phyloP scores from a whole-genome alignment of 2,329 filamentous ascomycete genomes.

The Anthostomella pinea region DNA sequence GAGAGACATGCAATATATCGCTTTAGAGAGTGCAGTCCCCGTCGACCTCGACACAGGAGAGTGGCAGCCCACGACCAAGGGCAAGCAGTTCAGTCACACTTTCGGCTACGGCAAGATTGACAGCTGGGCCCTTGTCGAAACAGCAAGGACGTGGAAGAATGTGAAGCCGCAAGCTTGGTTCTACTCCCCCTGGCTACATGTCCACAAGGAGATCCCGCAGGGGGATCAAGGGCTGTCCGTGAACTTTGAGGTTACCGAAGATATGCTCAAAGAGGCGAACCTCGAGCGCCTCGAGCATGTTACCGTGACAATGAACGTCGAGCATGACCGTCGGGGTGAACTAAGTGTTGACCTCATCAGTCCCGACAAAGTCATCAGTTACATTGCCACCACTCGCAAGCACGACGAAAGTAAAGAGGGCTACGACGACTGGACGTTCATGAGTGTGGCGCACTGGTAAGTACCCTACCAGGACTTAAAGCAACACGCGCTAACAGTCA shows the following conservation, averaged over 20 bases:
- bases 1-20: conserved; percentile 92
- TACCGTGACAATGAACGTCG: conserved; percentile 94
- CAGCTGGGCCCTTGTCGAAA: conserved; percentile 78
- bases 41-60: conserved; percentile 69
- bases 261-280: conserved; percentile 80
- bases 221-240: conserved; percentile 76
- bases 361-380: conserved; percentile 75
- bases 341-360: conserved; percentile 89
- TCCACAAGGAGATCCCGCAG: conserved; percentile 82
- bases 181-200: conserved; percentile 89
- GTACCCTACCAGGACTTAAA: conserved; percentile 27
- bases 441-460: conserved; percentile 95
- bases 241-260: conserved; percentile 75
- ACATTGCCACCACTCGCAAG: conserved; percentile 73
- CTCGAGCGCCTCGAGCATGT: conserved; percentile 88
- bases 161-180: conserved; percentile 97
- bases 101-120: conserved; percentile 97
- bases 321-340: conserved; percentile 84
- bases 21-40: conserved; percentile 78
- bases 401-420: conserved; percentile 65
- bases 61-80: conserved; percentile 79
- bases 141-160: conserved; percentile 77
- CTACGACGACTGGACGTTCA: conserved; percentile 97
- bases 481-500: conserved; percentile 32
- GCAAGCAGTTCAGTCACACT: conserved; percentile 87